Base-by-base conservation (phyloP, 768 basidiomycete species). In the Hericium coralloides region DNA sequence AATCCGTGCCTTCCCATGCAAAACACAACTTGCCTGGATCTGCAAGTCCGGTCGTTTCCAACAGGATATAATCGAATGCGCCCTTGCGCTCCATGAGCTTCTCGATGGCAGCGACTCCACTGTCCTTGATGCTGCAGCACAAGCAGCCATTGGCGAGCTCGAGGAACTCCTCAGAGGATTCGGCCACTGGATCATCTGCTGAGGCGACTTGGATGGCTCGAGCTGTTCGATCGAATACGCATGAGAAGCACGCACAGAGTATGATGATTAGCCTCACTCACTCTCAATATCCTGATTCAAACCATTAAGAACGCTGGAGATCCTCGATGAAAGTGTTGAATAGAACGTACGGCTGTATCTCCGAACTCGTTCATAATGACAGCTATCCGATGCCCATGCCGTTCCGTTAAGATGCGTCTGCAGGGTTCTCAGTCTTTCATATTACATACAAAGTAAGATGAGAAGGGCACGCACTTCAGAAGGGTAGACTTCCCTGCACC, bases 341-440 rank as follows among this genome's bases (percentile, higher is more conserved):
- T 31, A 31, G 31, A 17, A 74, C 84, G 66, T 65, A 91, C 89
- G 64, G 92, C 91, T 18, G 94, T 94, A 67, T 97, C 94, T 9
- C 93, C 95, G 67, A 98, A 98, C 70, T 95, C 93, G 66, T 95
- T 97, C 92, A 97, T 94, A 60, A 95, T 97, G 20, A 99, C 95
- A 4, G 95, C 95, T 56, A 99, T 97, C 38, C 89, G 83, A 67
- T 94, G 93, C 3, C 95, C 95, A 79, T 98, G 95, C 39, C 85
- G 78, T 66, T 93, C 92, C 12, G 90, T 95, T 59, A 98, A 74
- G 64, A 98, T 95, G 36, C 94, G 85, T 63, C 86, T 89, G 60
- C 15, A 51, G 37, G 48, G 41, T n/a, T 49, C 43, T 37, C 17
- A 20, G 15, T 18, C 23, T 31, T 22, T 8, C 22, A 41, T 12